phyloP scores from a whole-genome alignment of 2,329 filamentous ascomycete species.

The Stenocarpella maydis region DNA sequence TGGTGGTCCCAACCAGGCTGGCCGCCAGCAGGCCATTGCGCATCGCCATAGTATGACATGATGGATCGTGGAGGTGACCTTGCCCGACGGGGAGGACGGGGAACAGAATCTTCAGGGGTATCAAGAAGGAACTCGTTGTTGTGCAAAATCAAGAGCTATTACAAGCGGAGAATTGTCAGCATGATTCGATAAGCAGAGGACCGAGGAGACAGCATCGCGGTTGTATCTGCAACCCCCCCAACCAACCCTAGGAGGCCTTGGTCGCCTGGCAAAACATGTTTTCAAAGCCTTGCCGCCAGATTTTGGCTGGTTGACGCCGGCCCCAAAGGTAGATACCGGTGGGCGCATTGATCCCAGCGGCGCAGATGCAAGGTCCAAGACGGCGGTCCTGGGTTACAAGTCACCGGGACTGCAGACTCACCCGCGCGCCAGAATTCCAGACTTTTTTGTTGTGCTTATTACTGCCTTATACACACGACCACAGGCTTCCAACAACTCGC shows the following conservation, averaged over 20 bases:
- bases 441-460: neutral
- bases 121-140: slow-evolving; percentile 20
- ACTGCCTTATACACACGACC: slow-evolving; percentile 17
- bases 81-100: neutral
- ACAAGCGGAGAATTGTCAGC: slow-evolving; percentile 30
- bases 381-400: neutral
- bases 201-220: neutral
- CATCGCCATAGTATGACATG: slow-evolving; percentile 44
- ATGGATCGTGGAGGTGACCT: slow-evolving; percentile 1
- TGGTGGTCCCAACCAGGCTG: slow-evolving; percentile 43
- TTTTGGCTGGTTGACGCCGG: neutral
- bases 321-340: neutral
- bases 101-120: slow-evolving; percentile 16
- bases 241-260: neutral
- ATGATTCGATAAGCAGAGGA: neutral
- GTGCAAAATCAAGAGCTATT: slow-evolving; percentile 28
- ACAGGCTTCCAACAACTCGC: neutral
- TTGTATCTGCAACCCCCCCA: no score
- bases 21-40: slow-evolving; percentile 41
- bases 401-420: slow-evolving; percentile 7
- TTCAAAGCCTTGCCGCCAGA: neutral
- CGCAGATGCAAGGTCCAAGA: slow-evolving; percentile 9
- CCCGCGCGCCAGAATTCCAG: slow-evolving; percentile 6
- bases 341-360: neutral
- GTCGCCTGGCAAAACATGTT: neutral